Conservation (phyloP, 306 rosid species). For the apple (Malus domestica) region DNA sequence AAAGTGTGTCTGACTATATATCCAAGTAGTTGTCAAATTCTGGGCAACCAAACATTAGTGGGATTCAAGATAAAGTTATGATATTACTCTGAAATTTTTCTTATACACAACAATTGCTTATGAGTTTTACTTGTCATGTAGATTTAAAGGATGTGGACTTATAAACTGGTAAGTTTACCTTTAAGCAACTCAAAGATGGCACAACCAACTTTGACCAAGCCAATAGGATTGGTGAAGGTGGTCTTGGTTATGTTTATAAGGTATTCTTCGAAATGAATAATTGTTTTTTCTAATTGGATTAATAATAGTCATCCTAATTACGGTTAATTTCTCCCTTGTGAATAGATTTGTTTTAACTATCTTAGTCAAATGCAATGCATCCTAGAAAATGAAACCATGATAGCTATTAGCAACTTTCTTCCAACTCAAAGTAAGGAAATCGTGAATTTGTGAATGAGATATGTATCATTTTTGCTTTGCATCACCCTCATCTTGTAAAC, state of each 20-base stretch:
- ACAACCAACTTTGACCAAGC: conserved; percentile 35
- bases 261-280: conserved; percentile 12
- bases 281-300: background rate
- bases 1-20: too few relatives aligned
- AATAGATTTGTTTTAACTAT: too few relatives aligned
- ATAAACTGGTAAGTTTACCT: conserved; percentile 19
- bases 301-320: background rate
- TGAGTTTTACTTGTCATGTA: conserved; percentile 12
- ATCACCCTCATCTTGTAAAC: conserved; percentile 21
- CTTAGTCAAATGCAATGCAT: conserved; percentile 37
- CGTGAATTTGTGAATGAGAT: conserved; percentile 84
- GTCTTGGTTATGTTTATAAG: conserved; percentile 72
- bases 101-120: too few relatives aligned
- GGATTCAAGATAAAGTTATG: too few relatives aligned
- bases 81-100: background rate
- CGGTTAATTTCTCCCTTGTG: background rate
- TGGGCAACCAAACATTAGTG: too few relatives aligned
- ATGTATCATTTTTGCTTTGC: conserved; percentile 76
- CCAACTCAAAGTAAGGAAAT: conserved; percentile 88
- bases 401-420: conserved; percentile 81
- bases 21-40: too few relatives aligned
- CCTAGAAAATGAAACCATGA: conserved; percentile 47
- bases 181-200: conserved; percentile 55
- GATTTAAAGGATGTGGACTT: conserved; percentile 41
- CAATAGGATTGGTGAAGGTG: conserved; percentile 71